Evolutionary conservation across 306 rosid species (phyloP), one percentile per base, ranked within the genome.

Genomic region (Begonia peltatifolia): DNA sequence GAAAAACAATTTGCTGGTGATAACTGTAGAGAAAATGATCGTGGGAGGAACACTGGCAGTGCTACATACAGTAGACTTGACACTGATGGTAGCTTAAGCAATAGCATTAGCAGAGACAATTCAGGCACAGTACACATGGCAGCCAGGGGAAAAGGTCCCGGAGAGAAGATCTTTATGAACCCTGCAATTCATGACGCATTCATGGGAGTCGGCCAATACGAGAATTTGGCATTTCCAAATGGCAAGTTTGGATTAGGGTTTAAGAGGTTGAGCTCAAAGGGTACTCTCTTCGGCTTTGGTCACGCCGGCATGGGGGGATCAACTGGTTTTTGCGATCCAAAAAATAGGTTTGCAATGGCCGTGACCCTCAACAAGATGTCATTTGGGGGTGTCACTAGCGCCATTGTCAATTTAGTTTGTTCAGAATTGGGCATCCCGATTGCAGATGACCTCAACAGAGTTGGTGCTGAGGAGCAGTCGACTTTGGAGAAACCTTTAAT

Each of bases 281-380:
- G 81, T 16, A 69, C 93, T 10, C 63, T 81, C 58, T 46, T 72
- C 53, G 87, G 79, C 20, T 87, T 87, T 70, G 99, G 99, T 53
- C 96, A 92, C 74, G 79, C 99, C 0, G 99, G 99, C 47, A 81
- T 92, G 84, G 99, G 96, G 46, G 99, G 99, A 14, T 87, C 99
- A 30, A 81, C 94, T 1, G 94, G 89, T 13, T 92, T 73, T 63
- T 84, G 84, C 57, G 81, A 83, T 63, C 72, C 61, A 14, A 71
- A 76, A 15, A 78, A 87, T 57, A 73, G 67, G 59, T 83, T 92
- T 72, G 48, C 96, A 5, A 92, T 92, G 53, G 76, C 89, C 30
- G 94, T 92, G 74, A 92, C 93, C 20, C 59, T 87, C 53, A 92
- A 92, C 71, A 92, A 83, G 67, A 62, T 92, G 88, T 77, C 96